Base-by-base conservation (phyloP, 305 asterid species). In the Andrographis paniculata region DNA sequence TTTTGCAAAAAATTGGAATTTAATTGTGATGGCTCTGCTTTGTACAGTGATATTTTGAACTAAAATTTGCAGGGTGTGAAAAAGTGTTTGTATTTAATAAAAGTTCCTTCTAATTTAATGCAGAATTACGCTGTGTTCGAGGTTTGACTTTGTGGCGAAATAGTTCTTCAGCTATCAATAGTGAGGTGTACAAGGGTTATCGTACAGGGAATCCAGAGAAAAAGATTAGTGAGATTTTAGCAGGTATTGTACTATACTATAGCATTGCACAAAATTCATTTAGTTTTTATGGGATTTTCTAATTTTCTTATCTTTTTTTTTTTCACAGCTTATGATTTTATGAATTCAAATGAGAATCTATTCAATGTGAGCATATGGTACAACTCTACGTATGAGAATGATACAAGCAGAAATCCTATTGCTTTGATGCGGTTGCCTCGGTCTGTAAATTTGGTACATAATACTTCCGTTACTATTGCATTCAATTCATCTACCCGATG, bases 331-430 rank as follows among this genome's bases (percentile, higher is more conserved):
- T 91, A 86, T 63, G 96, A 91, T 78, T 75, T 86, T 62, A 53
- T 58, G 58, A 78, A 78, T 65, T 76, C 98, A 50, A 66, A 83
- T 60, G 68, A 55, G 46, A 80, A 64, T 58, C 56, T 73, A 33
- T 80, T 76, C 71, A 83, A 76, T 41, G 84, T 86, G 59, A 83
- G 70, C 30, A 61, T 91, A 65, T 91, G 96, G 96, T 91, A 91
- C 77, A 91, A 91, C 56, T 66, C 98, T 40, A 91, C 96, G 21
- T 82, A 78, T 64, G 83, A 71, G 75, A 75, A 83, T 55, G 91
- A 80, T 67, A 35, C 84, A 17, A 84, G 88, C 24, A 52, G 28
- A 55, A 58, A 19, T 49, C 80, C 98, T 59, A 44, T 78, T 55
- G 72, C 73, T 39, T 68, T 79, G 65, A 68, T 71, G 15, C 77